These are phyloP conservation scores for Leishmania arabica DNA, from an alignment of 208 protist genomes.

Conservation along the genomic window DNA sequence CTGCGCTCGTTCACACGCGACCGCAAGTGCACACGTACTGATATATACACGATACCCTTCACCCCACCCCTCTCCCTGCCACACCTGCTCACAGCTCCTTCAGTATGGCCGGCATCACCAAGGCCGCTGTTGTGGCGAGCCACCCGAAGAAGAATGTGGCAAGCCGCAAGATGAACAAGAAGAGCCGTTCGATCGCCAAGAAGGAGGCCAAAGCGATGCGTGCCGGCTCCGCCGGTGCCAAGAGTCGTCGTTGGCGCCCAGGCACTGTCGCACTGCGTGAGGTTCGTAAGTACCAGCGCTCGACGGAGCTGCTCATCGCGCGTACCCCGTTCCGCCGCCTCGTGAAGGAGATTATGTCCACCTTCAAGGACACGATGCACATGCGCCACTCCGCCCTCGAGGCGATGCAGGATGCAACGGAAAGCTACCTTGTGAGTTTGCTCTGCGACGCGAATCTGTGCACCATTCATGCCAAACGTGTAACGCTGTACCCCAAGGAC, in stretches of 20 bases:
- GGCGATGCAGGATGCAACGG: slow-evolving; percentile 97
- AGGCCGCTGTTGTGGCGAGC: slow-evolving; percentile 62
- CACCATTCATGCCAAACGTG: slow-evolving; percentile 98
- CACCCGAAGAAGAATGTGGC: slow-evolving; percentile 75
- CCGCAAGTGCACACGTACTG: background rate
- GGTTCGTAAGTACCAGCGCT: slow-evolving; percentile 98
- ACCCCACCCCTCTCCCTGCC: background rate
- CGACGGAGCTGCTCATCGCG: slow-evolving; percentile 98
- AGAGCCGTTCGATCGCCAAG: slow-evolving; percentile 72
- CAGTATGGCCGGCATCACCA: slow-evolving; percentile 55
- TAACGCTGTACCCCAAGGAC: slow-evolving; percentile 99
- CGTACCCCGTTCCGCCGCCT: slow-evolving; percentile 99
- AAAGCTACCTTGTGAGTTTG: slow-evolving; percentile 94
- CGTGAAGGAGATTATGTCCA: slow-evolving; percentile 98
- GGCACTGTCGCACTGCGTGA: slow-evolving; percentile 99
- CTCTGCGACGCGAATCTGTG: slow-evolving; percentile 96
- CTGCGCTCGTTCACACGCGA: background rate
- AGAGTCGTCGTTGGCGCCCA: slow-evolving; percentile 98
- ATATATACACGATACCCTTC: background rate
- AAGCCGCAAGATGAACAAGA: slow-evolving; percentile 75
- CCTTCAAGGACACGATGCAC: slow-evolving; percentile 90
- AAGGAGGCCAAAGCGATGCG: slow-evolving; percentile 40
- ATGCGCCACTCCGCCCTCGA: slow-evolving; percentile 73
- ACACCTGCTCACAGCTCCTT: background rate
- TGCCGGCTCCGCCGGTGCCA: slow-evolving; percentile 65